Conservation (phyloP, 345 rosid genomes). For the Lagerstroemia speciosa region DNA sequence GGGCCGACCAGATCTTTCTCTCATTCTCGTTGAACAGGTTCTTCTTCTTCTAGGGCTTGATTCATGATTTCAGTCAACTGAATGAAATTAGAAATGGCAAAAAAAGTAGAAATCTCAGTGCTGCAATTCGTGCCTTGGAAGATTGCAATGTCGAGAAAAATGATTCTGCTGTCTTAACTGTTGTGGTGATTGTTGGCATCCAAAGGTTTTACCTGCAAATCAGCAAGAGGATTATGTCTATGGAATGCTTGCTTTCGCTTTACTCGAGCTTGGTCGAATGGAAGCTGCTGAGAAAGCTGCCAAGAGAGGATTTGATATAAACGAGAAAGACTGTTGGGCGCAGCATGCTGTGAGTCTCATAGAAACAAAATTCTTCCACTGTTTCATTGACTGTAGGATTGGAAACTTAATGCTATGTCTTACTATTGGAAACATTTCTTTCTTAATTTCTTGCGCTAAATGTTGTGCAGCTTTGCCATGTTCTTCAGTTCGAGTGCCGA, state of each 20-base stretch:
- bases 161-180: neutral
- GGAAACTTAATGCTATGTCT: neutral
- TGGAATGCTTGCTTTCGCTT: conserved; percentile 81
- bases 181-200: conserved; percentile 10
- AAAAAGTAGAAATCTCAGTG: neutral
- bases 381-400: neutral
- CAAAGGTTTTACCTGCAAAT: conserved; percentile 58
- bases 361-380: neutral
- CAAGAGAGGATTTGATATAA: conserved; percentile 60
- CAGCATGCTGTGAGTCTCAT: conserved; percentile 70
- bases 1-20: conserved; percentile 57
- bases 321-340: conserved; percentile 66
- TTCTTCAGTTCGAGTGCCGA: conserved; percentile 62
- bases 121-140: neutral
- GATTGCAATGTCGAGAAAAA: neutral
- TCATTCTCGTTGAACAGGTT: conserved; percentile 64
- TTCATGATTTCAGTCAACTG: neutral
- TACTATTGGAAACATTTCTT: neutral
- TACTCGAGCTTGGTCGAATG: conserved; percentile 77
- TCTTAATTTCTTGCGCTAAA: neutral
- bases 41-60: neutral
- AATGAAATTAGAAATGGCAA: neutral
- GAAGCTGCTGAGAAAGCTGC: conserved; percentile 77
- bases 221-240: conserved; percentile 56
- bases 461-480: conserved; percentile 69